phyloP scores from a whole-genome alignment of 805 yeast genomes.

The Sugiyamaella mastotermitis region DNA sequence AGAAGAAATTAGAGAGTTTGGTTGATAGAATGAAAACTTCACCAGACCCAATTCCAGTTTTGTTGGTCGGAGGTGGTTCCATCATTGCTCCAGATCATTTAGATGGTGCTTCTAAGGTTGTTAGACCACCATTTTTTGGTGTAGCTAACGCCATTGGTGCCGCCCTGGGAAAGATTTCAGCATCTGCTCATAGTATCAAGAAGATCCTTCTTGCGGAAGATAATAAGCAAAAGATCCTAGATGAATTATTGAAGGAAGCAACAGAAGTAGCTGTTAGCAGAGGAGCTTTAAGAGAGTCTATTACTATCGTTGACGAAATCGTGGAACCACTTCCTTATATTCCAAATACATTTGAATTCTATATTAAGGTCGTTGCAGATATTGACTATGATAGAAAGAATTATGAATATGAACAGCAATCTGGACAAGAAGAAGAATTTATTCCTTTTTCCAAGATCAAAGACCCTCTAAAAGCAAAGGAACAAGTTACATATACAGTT shows the following conservation, averaged over 20 bases:
- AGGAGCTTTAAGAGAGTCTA: constrained; percentile 25
- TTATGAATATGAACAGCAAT: constrained; percentile 10
- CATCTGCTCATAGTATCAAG: constrained; percentile 22
- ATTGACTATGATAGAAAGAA: constrained; percentile 32
- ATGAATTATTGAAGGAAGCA: constrained; percentile 18
- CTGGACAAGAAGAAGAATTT: constrained; percentile 6
- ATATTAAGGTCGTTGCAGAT: constrained; percentile 33
- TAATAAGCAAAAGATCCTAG: constrained; percentile 17
- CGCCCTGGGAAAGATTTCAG: constrained; percentile 39
- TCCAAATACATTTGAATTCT: constrained; percentile 13
- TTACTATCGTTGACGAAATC: constrained; percentile 24
- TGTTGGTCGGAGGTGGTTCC: constrained; percentile 46
- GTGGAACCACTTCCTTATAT: constrained; percentile 30
- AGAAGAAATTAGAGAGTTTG: constrained; percentile 32
- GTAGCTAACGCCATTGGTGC: constrained; percentile 48
- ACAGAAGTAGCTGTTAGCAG: constrained; percentile 18
- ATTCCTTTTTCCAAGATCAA: constrained; percentile 3
- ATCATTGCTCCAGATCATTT: constrained; percentile 34
- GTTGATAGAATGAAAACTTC: constrained; percentile 41
- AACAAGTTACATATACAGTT: neutral
- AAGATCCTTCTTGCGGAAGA: constrained; percentile 9
- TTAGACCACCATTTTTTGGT: constrained; percentile 36
- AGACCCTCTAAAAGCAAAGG: constrained; percentile 4
- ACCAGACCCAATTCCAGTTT: constrained; percentile 37
- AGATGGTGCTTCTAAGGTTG: constrained; percentile 38